Evolutionary conservation across 148 eudicot species (phyloP).

Genomic region (Rhododendron kiyosumense): DNA sequence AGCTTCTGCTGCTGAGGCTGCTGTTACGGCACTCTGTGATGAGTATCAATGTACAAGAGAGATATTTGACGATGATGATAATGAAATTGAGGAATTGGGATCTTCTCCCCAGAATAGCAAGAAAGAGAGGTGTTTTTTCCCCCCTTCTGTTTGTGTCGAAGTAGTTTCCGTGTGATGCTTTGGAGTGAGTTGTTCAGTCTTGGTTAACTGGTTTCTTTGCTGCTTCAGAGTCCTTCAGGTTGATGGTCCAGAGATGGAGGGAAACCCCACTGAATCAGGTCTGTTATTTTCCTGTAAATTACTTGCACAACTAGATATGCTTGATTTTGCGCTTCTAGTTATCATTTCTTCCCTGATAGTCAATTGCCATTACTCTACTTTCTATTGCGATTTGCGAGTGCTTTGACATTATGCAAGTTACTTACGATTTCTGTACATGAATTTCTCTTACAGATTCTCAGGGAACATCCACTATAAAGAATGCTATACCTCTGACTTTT

Average conservation of each 20-base stretch:
- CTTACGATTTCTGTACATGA: background rate
- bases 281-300: background rate
- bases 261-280: slow-evolving; percentile 36
- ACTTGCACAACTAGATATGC: background rate
- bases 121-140: slow-evolving; percentile 36
- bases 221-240: slow-evolving; percentile 37
- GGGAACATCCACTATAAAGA: slow-evolving; percentile 27
- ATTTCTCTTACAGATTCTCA: slow-evolving; percentile 37
- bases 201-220: slow-evolving; percentile 4
- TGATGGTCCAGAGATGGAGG: slow-evolving; percentile 42
- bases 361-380: background rate
- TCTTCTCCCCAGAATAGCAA: slow-evolving; percentile 40
- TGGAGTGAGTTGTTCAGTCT: background rate
- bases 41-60: slow-evolving; percentile 69
- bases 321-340: background rate
- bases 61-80: slow-evolving; percentile 55
- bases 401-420: background rate
- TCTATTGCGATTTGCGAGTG: background rate
- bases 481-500: slow-evolving; percentile 52
- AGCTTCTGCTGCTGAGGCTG: slow-evolving; percentile 82
- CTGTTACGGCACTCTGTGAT: slow-evolving; percentile 65
- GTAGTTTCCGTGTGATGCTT: slow-evolving; percentile 8
- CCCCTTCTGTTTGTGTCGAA: background rate
- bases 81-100: slow-evolving; percentile 24
- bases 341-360: background rate